Base-by-base conservation (phyloP, 1,284 basidiomycete species). In the Sanghuangporus weigelae region DNA sequence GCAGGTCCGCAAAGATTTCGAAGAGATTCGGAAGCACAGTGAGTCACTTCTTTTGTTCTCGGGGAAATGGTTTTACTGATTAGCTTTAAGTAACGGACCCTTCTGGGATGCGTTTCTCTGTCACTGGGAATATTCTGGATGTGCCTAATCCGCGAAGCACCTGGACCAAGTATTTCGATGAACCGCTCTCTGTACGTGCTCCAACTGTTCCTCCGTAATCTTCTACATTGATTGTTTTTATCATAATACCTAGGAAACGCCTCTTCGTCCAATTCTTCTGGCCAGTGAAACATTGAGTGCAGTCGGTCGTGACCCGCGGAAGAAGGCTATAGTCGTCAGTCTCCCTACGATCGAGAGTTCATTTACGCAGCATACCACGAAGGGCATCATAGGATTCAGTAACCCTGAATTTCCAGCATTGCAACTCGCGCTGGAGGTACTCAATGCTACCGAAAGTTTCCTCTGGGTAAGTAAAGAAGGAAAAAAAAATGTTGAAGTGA, bases 291-390 rank as follows among this genome's bases (percentile, higher is more conserved):
- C 92, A 0, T 83, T 98, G 56, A 95, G 86, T 59, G 75, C 79
- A 10, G 74, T 96, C 8, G 96, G 96, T 40, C 80, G 80, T 70
- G 80, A 86, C 19, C 94, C 96, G 0, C 73, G 80, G 10, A 86
- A 82, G 72, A 91, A 88, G 79, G 92, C 91, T 62, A 63, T 94
- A 44, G 83, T 99, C 46, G 90, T 96, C 73, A 87, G 92, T 64
- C 81, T 99, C 68, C 89, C 95, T 0, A 94, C 95, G 3, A 97
- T 98, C 68, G 97, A 99, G 77, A 96, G 93, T 70, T 91, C 93
- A 8, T 99, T 90, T 74, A 90, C 88, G 14, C 85, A 82, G 31
- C 92, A 96, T 72, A 89, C 87, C 12, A 84, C 92, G 0, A 92
- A 89, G 71, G 89, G 90, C 46, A 86, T 94, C 53, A 78, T 81